phyloP scores from a whole-genome alignment of 2,329 filamentous ascomycete species.

The Colletotrichum sp. region DNA sequence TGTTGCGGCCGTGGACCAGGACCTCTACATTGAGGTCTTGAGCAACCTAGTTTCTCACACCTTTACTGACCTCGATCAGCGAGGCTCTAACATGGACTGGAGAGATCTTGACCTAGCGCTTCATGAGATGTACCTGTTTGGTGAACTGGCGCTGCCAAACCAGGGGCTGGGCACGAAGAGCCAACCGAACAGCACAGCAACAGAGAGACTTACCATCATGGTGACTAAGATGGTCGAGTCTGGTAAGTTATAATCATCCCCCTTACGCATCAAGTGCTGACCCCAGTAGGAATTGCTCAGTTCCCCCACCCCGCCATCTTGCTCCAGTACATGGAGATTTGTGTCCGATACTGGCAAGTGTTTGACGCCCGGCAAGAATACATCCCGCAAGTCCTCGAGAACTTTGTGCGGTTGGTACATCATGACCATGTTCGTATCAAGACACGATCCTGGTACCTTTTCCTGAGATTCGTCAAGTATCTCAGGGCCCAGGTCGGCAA shows the following conservation, averaged over 20 bases:
- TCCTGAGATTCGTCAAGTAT: slow-evolving; percentile 90
- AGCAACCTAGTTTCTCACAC: slow-evolving; percentile 88
- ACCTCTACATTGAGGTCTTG: slow-evolving; percentile 85
- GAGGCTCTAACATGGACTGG: slow-evolving; percentile 83
- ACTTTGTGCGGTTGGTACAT: slow-evolving; percentile 89
- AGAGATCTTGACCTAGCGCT: slow-evolving; percentile 92
- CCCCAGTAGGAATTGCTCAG: slow-evolving; percentile 71
- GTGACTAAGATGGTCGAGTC: slow-evolving; percentile 96
- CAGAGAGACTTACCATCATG: slow-evolving; percentile 85
- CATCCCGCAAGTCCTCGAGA: slow-evolving; percentile 87
- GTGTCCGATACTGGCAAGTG: slow-evolving; percentile 89
- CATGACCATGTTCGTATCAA: slow-evolving; percentile 87
- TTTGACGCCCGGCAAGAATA: slow-evolving; percentile 85
- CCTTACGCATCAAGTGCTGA: slow-evolving; percentile 30
- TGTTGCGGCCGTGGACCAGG: slow-evolving; percentile 86
- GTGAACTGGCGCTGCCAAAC: slow-evolving; percentile 88
- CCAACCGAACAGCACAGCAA: slow-evolving; percentile 78
- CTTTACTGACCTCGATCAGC: slow-evolving; percentile 79
- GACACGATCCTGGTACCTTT: slow-evolving; percentile 94
- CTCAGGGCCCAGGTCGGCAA: slow-evolving; percentile 84
- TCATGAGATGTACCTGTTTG: slow-evolving; percentile 95
- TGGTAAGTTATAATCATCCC: too few relatives aligned
- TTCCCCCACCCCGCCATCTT: slow-evolving; percentile 92
- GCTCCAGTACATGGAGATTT: slow-evolving; percentile 98
- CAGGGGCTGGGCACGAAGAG: slow-evolving; percentile 87